A percentile compares a stretch with the other conserved stretches of the same genome.
phyloP scores from a whole-genome alignment of 345 rosid species.

The Dipteronia dyeriana region DNA sequence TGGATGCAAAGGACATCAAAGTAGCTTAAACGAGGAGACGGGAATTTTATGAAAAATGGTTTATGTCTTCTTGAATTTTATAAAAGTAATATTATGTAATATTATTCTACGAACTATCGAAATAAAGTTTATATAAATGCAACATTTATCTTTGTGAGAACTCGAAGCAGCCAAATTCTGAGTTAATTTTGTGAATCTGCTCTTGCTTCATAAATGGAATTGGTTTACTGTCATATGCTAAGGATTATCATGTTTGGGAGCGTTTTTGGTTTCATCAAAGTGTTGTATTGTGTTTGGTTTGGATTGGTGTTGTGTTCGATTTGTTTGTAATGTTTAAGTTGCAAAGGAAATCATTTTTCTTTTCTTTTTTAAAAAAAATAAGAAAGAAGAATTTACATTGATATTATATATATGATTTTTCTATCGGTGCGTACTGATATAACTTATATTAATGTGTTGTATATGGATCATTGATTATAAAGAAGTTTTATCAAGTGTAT shows the following conservation, averaged over 20 bases:
- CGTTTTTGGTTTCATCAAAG: not conserved
- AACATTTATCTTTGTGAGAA: not conserved
- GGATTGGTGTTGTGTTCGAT: not conserved
- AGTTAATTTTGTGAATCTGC: no score
- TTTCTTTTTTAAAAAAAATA: no score
- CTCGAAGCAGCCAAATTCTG: not conserved
- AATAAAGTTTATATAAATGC: not conserved
- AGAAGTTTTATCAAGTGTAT: no score
- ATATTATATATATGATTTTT: no score
- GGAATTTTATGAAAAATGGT: not conserved
- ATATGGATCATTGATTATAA: no score
- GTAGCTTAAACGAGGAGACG: not conserved
- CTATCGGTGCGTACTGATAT: no score
- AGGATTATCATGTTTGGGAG: not conserved
- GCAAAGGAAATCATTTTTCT: no score
- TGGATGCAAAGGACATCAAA: not conserved
- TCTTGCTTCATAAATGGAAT: not conserved
- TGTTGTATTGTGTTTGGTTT: not conserved
- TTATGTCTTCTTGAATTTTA: not conserved
- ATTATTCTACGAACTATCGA: not conserved
- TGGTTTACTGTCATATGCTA: not conserved
- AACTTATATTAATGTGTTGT: no score
- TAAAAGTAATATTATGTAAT: not conserved
- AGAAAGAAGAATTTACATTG: no score
- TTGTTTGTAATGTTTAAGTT: not conserved